Percentiles rank a stretch among this genome's conserved stretches.
phyloP scores from a whole-genome alignment of 2,329 filamentous ascomycete species.

The Neonectria sp. region DNA sequence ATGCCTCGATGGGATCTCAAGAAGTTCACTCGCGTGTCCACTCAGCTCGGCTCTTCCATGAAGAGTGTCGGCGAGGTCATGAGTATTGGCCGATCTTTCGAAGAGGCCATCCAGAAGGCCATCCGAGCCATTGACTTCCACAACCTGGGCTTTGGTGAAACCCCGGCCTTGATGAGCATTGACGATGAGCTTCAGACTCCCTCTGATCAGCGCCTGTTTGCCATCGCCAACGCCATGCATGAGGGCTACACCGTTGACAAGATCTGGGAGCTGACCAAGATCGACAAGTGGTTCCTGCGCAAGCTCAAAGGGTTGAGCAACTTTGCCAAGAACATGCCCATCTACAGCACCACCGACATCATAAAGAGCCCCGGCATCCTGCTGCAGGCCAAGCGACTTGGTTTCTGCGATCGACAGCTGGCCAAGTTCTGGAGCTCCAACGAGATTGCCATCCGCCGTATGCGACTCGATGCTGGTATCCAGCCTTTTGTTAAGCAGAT shows the following conservation, averaged over 20 bases:
- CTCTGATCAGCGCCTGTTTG: constrained; percentile 96
- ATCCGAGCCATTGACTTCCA: constrained; percentile 96
- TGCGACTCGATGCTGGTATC: constrained; percentile 89
- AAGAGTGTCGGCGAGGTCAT: constrained; percentile 99
- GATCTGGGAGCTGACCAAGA: constrained; percentile 98
- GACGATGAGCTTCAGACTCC: constrained; percentile 97
- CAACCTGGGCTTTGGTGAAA: constrained; percentile 95
- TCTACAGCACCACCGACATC: constrained; percentile 75
- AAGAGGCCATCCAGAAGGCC: constrained; percentile 98
- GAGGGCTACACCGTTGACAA: constrained; percentile 94
- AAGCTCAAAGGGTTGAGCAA: constrained; percentile 93
- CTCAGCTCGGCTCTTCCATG: constrained; percentile 97
- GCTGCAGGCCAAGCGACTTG: constrained; percentile 90
- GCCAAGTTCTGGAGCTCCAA: constrained; percentile 96
- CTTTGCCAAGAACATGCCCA: constrained; percentile 85
- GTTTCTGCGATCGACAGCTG: constrained; percentile 94
- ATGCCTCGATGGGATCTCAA: constrained; percentile 99
- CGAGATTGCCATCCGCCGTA: constrained; percentile 88
- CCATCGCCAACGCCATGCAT: constrained; percentile 98
- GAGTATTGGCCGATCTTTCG: constrained; percentile 96
- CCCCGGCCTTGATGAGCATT: constrained; percentile 92
- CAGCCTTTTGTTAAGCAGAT: constrained; percentile 97
- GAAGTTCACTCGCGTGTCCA: constrained; percentile 98
- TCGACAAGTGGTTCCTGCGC: constrained; percentile 98
- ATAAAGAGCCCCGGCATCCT: constrained; percentile 76